phyloP scores from a whole-genome alignment of 1,139 yeast genomes.

The Candida tetrigidarum region DNA sequence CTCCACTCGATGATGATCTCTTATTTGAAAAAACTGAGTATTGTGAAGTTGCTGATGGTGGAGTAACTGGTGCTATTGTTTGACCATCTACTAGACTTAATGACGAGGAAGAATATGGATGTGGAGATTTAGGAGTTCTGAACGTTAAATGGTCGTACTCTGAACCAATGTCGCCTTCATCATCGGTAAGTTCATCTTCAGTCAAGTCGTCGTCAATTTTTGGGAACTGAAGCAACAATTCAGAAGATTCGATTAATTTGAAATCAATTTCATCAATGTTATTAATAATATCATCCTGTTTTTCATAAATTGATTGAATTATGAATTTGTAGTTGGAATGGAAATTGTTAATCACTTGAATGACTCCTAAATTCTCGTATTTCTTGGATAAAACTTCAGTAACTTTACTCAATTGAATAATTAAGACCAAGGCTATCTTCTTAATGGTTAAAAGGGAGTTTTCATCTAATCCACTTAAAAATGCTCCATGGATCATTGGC shows the following conservation, averaged over 20 bases:
- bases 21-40: constrained; percentile 41
- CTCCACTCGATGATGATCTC: constrained; percentile 18
- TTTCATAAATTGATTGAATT: constrained; percentile 31
- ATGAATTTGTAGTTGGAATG: constrained; percentile 28
- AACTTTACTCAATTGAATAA: constrained; percentile 48
- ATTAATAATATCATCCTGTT: constrained; percentile 23
- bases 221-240: constrained; percentile 34
- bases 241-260: constrained; percentile 27
- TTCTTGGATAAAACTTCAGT: constrained; percentile 62
- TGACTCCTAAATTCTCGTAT: constrained; percentile 49
- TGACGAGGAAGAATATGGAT: constrained; percentile 25
- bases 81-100: constrained; percentile 25
- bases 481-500: constrained; percentile 52
- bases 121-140: constrained; percentile 35
- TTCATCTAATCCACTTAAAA: constrained; percentile 53
- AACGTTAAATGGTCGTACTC: constrained; percentile 23
- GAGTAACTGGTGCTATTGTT: constrained; percentile 38
- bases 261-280: constrained; percentile 20
- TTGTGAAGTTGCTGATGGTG: constrained; percentile 48
- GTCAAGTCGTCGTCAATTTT: constrained; percentile 14
- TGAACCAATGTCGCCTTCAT: constrained; percentile 11
- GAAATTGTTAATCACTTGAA: constrained; percentile 42
- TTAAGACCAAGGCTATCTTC: constrained; percentile 48
- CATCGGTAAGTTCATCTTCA: constrained; percentile 14
- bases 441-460: constrained; percentile 46